A percentile compares a stretch with the other conserved stretches of the same genome.
Conservation (phyloP, 2,329 filamentous ascomycete genomes). For the Pyricularia pennisetigena region DNA sequence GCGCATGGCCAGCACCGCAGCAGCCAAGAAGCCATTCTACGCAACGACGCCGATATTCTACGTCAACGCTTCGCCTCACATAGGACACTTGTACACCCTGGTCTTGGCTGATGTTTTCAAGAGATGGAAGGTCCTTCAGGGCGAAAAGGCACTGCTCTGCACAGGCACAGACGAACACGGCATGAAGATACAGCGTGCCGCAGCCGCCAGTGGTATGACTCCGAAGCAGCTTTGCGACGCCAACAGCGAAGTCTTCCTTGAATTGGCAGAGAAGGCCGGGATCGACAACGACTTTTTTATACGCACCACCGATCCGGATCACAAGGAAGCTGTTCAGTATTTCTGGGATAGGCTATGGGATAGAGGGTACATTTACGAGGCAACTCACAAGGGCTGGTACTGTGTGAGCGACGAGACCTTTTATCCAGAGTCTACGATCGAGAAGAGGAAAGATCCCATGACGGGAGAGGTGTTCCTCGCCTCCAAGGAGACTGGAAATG, state of each 20-base stretch:
- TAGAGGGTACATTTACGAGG: slow-evolving; percentile 69
- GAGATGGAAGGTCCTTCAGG: slow-evolving; percentile 75
- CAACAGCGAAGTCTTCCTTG: slow-evolving; percentile 70
- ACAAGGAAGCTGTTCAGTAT: slow-evolving; percentile 76
- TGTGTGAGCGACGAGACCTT: slow-evolving; percentile 95
- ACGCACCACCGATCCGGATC: slow-evolving; percentile 76
- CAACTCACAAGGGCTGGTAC: slow-evolving; percentile 91
- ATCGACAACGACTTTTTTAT: slow-evolving; percentile 81
- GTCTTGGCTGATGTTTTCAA: slow-evolving; percentile 86
- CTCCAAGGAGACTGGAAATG: slow-evolving; percentile 78
- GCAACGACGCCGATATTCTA: slow-evolving; percentile 97
- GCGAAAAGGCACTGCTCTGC: slow-evolving; percentile 60
- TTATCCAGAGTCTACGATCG: slow-evolving; percentile 69
- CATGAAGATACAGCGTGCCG: slow-evolving; percentile 90
- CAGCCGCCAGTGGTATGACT: slow-evolving; percentile 56
- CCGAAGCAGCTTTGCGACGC: slow-evolving; percentile 83
- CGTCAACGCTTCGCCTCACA: slow-evolving; percentile 96
- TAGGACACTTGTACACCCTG: slow-evolving; percentile 92
- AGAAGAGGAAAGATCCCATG: slow-evolving; percentile 63
- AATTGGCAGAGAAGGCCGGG: slow-evolving; percentile 58
- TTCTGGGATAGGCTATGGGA: slow-evolving; percentile 79
- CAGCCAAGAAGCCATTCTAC: slow-evolving; percentile 69
- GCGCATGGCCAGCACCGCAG: slow-evolving; percentile 3
- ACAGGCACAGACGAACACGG: slow-evolving; percentile 98
- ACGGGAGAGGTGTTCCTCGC: slow-evolving; percentile 79